phyloP scores from a whole-genome alignment of 2,329 filamentous ascomycete genomes.

The Fusarium tjaetaba region DNA sequence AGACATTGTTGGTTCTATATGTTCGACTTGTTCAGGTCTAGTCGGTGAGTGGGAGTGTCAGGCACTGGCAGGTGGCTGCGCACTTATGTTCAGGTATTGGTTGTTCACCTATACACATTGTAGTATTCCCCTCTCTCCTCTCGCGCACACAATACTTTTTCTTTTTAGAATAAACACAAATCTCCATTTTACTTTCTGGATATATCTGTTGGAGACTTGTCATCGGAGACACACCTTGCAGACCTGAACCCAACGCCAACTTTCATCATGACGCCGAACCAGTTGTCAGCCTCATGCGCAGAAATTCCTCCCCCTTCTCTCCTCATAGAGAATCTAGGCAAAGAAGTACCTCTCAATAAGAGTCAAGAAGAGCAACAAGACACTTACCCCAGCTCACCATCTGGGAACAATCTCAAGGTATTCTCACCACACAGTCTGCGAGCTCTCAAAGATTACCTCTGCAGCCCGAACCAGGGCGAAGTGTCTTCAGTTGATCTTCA shows the following conservation, averaged over 20 bases:
- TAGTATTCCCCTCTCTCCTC: background rate
- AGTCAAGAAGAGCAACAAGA: background rate
- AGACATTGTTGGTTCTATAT: background rate
- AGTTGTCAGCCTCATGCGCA: slow-evolving; percentile 6
- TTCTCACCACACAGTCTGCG: background rate
- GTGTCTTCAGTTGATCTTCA: slow-evolving; percentile 23
- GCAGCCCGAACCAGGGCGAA: background rate
- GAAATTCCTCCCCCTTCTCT: slow-evolving; percentile 26
- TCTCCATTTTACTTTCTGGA: background rate
- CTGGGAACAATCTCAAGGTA: background rate
- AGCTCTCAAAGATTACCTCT: background rate
- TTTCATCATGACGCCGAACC: slow-evolving; percentile 13
- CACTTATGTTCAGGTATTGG: background rate
- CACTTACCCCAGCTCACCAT: background rate
- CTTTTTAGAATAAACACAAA: background rate
- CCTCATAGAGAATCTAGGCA: slow-evolving; percentile 16
- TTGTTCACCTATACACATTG: background rate
- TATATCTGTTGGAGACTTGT: background rate
- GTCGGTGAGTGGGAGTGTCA: background rate
- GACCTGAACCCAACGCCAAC: background rate
- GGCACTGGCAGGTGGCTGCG: slow-evolving; percentile 9
- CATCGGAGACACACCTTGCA: background rate
- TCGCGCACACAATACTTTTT: background rate
- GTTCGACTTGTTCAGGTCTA: background rate
- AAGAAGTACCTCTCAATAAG: background rate